A percentile compares a stretch with the other conserved stretches of the same genome.
These are phyloP conservation scores for Prunella vulgaris DNA, from an alignment of 257 asterid genomes.

Conservation along the genomic window DNA sequence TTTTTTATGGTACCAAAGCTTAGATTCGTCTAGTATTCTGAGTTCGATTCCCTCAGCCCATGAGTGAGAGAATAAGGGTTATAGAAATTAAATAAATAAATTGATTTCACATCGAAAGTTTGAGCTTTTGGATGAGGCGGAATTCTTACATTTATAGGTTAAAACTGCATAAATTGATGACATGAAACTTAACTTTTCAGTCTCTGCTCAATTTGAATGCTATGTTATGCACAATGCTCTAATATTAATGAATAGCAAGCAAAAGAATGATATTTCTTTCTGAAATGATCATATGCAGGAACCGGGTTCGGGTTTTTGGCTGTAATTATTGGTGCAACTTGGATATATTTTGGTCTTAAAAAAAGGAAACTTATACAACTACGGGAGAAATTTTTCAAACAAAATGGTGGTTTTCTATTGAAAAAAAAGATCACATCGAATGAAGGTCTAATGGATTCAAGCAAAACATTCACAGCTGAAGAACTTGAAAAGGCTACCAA, in stretches of 20 bases:
- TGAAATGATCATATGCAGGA: slow-evolving; percentile 28
- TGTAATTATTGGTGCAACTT: slow-evolving; percentile 37
- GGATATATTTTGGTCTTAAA: slow-evolving; percentile 51
- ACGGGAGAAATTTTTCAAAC: slow-evolving; percentile 63
- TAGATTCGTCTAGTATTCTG: no score
- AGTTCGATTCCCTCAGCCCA: no score
- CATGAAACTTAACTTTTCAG: background rate
- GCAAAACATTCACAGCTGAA: slow-evolving; percentile 51
- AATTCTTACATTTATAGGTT: no score
- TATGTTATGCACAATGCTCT: background rate
- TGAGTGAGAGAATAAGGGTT: no score
- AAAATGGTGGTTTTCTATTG: slow-evolving; percentile 64
- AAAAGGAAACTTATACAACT: slow-evolving; percentile 40
- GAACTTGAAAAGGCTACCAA: slow-evolving; percentile 61
- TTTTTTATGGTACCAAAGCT: no score
- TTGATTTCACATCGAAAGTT: no score
- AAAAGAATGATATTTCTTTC: background rate
- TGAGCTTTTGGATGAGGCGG: no score
- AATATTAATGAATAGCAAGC: background rate
- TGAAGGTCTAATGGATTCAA: slow-evolving; percentile 43
- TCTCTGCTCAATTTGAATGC: background rate
- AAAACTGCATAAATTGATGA: background rate
- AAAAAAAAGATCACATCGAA: slow-evolving; percentile 52
- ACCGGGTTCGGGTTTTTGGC: slow-evolving; percentile 60
- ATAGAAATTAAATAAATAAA: no score